Evolutionary conservation across 140 eudicot genomes (phyloP).

Genomic region (Flaveria floridana): DNA sequence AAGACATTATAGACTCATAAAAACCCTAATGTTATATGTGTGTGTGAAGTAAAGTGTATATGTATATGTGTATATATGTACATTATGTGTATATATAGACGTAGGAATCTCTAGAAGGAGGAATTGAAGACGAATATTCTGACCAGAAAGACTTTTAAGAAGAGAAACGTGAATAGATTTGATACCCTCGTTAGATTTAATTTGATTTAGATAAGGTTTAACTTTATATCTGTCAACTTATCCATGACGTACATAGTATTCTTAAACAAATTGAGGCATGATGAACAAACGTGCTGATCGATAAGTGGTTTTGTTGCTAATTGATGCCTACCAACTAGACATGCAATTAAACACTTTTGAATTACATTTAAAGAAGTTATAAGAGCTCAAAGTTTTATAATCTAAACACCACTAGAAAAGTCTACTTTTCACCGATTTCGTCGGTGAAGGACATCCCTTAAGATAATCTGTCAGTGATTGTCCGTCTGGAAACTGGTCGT

Average conservation of each 20-base stretch:
- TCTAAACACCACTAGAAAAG: no score
- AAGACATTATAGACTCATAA: neutral
- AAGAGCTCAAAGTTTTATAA: neutral
- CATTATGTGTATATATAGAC: constrained; percentile 3
- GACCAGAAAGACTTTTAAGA: constrained; percentile 26
- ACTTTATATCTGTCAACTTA: constrained; percentile 25
- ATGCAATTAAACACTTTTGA: constrained; percentile 3
- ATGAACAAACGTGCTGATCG: neutral
- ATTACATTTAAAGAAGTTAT: neutral
- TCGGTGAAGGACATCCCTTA: no score
- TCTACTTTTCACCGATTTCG: no score
- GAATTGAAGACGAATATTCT: constrained; percentile 12
- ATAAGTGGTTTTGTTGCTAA: constrained; percentile 2
- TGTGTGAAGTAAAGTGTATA: neutral
- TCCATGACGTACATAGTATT: constrained; percentile 1
- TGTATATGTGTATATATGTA: neutral
- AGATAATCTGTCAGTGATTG: no score
- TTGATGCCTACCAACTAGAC: constrained; percentile 18
- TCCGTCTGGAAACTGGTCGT: no score
- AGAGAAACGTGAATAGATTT: constrained; percentile 30
- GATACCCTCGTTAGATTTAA: constrained; percentile 16
- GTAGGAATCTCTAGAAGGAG: constrained; percentile 17
- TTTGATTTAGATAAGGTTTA: constrained; percentile 36
- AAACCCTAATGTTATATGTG: neutral
- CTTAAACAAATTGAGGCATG: constrained; percentile 2